A percentile compares a stretch with the other conserved stretches of the same genome.
phyloP scores from a whole-genome alignment of 345 rosid genomes.

The Trapa bicornis region DNA sequence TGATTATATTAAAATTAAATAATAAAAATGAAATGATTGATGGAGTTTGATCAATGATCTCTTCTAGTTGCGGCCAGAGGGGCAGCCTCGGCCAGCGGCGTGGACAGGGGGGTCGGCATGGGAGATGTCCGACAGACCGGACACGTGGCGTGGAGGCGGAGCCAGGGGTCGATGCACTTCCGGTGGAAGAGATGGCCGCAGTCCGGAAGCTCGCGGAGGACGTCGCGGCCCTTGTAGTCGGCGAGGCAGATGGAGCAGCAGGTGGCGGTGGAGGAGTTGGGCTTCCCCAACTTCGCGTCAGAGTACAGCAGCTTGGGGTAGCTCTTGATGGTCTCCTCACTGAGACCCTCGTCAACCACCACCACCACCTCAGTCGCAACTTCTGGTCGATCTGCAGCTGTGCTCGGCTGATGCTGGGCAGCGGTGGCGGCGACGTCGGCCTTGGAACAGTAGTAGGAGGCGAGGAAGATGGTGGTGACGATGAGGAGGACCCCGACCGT shows the following conservation, averaged over 20 bases:
- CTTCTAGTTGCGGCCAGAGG: slow-evolving; percentile 9
- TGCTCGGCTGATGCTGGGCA: neutral
- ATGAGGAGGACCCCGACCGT: slow-evolving; percentile 8
- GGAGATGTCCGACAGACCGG: slow-evolving; percentile 29
- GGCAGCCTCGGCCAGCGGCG: slow-evolving; percentile 13
- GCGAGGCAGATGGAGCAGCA: slow-evolving; percentile 28
- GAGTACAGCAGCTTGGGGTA: slow-evolving; percentile 22
- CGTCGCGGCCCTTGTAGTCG: slow-evolving; percentile 20
- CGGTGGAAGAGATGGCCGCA: slow-evolving; percentile 27
- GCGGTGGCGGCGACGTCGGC: neutral
- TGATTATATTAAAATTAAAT: no score
- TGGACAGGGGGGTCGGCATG: slow-evolving; percentile 11
- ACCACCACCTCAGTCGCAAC: neutral
- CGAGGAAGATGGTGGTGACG: slow-evolving; percentile 8
- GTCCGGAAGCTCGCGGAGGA: slow-evolving; percentile 19
- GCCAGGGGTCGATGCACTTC: slow-evolving; percentile 26
- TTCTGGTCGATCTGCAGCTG: neutral
- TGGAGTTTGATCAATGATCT: neutral
- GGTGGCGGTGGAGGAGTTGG: slow-evolving; percentile 7
- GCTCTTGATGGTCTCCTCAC: slow-evolving; percentile 20
- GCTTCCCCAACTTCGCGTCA: slow-evolving; percentile 9
- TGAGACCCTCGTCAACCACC: slow-evolving; percentile 16
- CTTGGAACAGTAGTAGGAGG: slow-evolving; percentile 6
- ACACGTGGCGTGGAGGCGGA: slow-evolving; percentile 22
- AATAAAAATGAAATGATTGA: no score